These are phyloP conservation scores for Lumnitzera littorea DNA, from an alignment of 345 rosid species.

Conservation along the genomic window DNA sequence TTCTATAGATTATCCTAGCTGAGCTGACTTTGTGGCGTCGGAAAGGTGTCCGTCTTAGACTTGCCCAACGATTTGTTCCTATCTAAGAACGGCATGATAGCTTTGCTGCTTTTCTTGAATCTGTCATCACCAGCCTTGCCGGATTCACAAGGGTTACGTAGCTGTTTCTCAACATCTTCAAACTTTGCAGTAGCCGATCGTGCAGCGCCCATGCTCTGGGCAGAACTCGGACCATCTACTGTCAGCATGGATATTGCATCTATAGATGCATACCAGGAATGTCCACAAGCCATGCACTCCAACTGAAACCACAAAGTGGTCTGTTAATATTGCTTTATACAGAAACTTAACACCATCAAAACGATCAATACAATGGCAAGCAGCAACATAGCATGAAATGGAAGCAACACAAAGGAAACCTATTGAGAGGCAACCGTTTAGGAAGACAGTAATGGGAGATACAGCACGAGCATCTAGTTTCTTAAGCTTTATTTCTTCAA, in stretches of 20 bases:
- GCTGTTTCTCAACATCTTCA: constrained; percentile 52
- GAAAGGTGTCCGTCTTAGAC: constrained; percentile 28
- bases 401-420: no score
- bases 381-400: not conserved
- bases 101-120: constrained; percentile 41
- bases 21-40: constrained; percentile 22
- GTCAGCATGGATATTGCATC: constrained; percentile 76
- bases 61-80: constrained; percentile 34
- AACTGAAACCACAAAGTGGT: constrained; percentile 32
- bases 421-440: no score
- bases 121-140: constrained; percentile 38
- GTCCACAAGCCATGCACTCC: constrained; percentile 82
- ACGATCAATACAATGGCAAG: not conserved
- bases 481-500: no score
- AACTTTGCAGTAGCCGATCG: constrained; percentile 51
- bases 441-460: no score
- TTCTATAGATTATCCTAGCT: not conserved
- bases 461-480: no score
- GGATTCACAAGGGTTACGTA: constrained; percentile 51
- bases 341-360: not conserved
- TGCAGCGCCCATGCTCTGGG: constrained; percentile 37
- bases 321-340: no score
- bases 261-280: constrained; percentile 89
- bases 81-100: constrained; percentile 36
- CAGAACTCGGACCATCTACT: constrained; percentile 49